These are phyloP conservation scores for Powellomyces hirtus DNA, from an alignment of 192 early-diverging fungal genomes.

Conservation along the genomic window DNA sequence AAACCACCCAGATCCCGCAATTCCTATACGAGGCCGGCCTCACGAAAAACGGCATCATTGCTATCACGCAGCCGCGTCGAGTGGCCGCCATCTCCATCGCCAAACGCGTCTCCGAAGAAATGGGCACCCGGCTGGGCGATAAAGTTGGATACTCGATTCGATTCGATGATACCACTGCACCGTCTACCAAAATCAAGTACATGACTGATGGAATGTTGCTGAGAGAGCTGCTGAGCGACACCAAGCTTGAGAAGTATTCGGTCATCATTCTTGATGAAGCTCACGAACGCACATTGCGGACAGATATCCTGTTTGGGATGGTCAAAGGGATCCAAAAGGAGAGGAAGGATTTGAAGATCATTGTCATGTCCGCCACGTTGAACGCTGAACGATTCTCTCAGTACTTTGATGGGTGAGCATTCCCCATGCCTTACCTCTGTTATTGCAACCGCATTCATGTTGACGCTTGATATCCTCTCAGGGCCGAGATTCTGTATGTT, in stretches of 20 bases:
- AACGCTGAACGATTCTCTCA: slow-evolving; percentile 88
- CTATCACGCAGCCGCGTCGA: slow-evolving; percentile 53
- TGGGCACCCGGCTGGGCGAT: slow-evolving; percentile 41
- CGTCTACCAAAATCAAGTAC: slow-evolving; percentile 81
- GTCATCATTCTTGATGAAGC: slow-evolving; percentile 95
- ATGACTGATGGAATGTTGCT: slow-evolving; percentile 97
- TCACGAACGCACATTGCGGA: slow-evolving; percentile 95
- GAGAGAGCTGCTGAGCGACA: slow-evolving; percentile 84
- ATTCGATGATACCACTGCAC: slow-evolving; percentile 88
- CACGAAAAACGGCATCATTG: slow-evolving; percentile 45
- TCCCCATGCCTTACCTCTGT: too few species aligned
- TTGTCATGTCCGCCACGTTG: slow-evolving; percentile 96
- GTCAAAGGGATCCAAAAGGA: slow-evolving; percentile 80
- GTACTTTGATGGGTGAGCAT: slow-evolving; percentile 79
- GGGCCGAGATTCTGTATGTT: slow-evolving; percentile 80
- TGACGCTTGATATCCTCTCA: slow-evolving; percentile 18
- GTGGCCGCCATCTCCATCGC: slow-evolving; percentile 60
- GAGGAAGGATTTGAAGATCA: slow-evolving; percentile 76
- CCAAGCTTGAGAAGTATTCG: slow-evolving; percentile 71
- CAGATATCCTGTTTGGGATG: slow-evolving; percentile 97
- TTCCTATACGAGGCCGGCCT: slow-evolving; percentile 73
- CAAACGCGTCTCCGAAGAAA: slow-evolving; percentile 56
- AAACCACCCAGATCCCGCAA: slow-evolving; percentile 93
- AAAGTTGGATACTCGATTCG: slow-evolving; percentile 93
- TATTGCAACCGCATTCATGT: not conserved